Conservation (phyloP, 1,139 yeast species). For the Scheffersomyces parashehatae region DNA sequence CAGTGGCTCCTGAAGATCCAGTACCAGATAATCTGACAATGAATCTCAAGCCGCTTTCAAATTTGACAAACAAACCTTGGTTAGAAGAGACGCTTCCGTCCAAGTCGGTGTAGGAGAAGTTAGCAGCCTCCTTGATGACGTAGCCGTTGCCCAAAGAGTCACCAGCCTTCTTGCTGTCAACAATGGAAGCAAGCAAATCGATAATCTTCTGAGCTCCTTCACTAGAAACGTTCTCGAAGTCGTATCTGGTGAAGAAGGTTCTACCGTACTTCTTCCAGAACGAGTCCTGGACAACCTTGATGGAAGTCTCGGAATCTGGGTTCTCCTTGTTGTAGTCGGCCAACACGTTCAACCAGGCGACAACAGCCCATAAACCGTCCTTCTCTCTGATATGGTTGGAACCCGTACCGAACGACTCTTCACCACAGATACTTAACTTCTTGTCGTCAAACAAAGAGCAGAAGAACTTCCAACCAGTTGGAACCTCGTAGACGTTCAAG, state of each 20-base stretch:
- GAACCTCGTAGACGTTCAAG: slow-evolving; percentile 85
- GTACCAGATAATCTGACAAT: slow-evolving; percentile 95
- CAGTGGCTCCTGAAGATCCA: slow-evolving; percentile 97
- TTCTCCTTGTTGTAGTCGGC: slow-evolving; percentile 71
- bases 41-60: slow-evolving; percentile 80
- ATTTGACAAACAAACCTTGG: slow-evolving; percentile 88
- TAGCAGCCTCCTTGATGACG: slow-evolving; percentile 72
- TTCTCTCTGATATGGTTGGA: slow-evolving; percentile 96
- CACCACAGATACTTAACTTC: slow-evolving; percentile 95
- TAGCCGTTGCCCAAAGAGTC: slow-evolving; percentile 46
- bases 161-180: slow-evolving; percentile 41
- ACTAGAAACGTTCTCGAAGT: slow-evolving; percentile 78
- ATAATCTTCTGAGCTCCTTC: slow-evolving; percentile 78
- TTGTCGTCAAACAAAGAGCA: slow-evolving; percentile 92
- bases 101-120: slow-evolving; percentile 89
- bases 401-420: slow-evolving; percentile 97
- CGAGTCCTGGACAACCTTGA: slow-evolving; percentile 74
- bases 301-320: slow-evolving; percentile 62
- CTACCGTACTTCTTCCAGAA: slow-evolving; percentile 96
- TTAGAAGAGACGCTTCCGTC: slow-evolving; percentile 90
- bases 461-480: slow-evolving; percentile 99
- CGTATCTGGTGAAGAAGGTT: slow-evolving; percentile 96
- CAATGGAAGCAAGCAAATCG: slow-evolving; percentile 47
- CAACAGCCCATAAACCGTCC: slow-evolving; percentile 97
- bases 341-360: slow-evolving; percentile 94